phyloP scores from a whole-genome alignment of 2,329 filamentous ascomycete species.

The Penicillium sclerotigenum region DNA sequence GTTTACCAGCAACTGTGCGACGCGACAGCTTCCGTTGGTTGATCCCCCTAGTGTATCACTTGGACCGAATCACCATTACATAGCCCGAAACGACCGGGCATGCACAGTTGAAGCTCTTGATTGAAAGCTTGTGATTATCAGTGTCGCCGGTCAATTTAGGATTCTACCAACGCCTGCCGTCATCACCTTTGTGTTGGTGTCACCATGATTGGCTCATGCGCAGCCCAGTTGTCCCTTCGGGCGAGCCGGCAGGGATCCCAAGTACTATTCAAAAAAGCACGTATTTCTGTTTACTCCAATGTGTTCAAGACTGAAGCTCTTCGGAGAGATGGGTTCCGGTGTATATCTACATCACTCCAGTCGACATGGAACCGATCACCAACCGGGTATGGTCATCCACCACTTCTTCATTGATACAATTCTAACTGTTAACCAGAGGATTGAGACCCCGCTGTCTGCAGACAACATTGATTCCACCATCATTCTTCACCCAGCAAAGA shows the following conservation, averaged over 20 bases:
- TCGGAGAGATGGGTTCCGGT: not conserved
- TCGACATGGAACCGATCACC: not conserved
- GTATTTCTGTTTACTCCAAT: constrained; percentile 1
- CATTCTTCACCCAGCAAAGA: constrained; percentile 16
- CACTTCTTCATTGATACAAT: too few relatives aligned
- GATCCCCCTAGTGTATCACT: not conserved
- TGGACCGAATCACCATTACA: not conserved
- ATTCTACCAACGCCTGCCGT: not conserved
- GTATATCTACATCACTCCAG: constrained; percentile 12
- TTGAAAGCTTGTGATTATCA: not conserved
- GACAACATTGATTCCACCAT: constrained; percentile 1
- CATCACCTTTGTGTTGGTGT: constrained; percentile 5
- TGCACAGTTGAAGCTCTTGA: not conserved
- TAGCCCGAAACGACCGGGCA: not conserved
- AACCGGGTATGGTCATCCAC: constrained; percentile 9
- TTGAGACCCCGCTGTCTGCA: not conserved
- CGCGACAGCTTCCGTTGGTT: not conserved
- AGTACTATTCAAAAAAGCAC: not conserved
- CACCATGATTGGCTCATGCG: constrained; percentile 17
- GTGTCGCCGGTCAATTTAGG: not conserved
- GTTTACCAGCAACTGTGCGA: not conserved
- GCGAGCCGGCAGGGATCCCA: constrained; percentile 5
- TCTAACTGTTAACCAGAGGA: constrained; percentile 9
- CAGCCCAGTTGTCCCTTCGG: constrained; percentile 9
- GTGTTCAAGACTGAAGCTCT: constrained; percentile 1